Base-by-base conservation (phyloP, 805 yeast genomes). In the Candida cerambycidarum region DNA sequence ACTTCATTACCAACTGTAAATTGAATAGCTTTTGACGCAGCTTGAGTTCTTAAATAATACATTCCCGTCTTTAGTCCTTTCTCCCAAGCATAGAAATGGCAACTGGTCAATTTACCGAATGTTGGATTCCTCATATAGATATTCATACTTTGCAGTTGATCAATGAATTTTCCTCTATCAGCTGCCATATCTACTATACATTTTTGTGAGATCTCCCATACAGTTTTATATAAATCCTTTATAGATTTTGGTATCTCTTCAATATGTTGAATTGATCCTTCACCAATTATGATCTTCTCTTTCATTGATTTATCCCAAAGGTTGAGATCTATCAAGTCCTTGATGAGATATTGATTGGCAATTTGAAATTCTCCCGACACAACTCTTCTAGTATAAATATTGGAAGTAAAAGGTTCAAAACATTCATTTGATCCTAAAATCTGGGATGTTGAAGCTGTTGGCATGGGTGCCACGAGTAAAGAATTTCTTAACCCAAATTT, bases 401-500 rank as follows among this genome's bases (percentile, higher is more conserved):
- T 92, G 15, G 97, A 89, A 6, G 99, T 90, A 62, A 82, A 81
- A 10, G 99, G 98, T 65, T 92, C 99, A 63, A 92, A 92, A 66
- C 97, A 90, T 69, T 92, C 98, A 55, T 82, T 90, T 71, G 78
- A 88, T 30, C 97, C 98, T 40, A 92, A 72, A 39, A 92, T 90
- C 69, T 89, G 97, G 3, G 98, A 92, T 1, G 98, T 92, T 1
- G 97, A 89, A 1, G 98, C 98, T 13, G 98, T 92, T 33, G 98
- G 98, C 98, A 92, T 92, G 41, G 97, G 93, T 1, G 95, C 97
- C 25, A 90, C 86, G 13, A 90, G 63, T 43, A 92, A 67, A 4
- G 97, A 92, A 70, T 92, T 92, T 58, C 97, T 73, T 32, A 92
- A 56, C 37, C 98, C 98, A 56, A 79, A 65, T 48, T 67, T 62